phyloP scores from a whole-genome alignment of 2,329 filamentous ascomycete species.

The Fusarium buharicum region DNA sequence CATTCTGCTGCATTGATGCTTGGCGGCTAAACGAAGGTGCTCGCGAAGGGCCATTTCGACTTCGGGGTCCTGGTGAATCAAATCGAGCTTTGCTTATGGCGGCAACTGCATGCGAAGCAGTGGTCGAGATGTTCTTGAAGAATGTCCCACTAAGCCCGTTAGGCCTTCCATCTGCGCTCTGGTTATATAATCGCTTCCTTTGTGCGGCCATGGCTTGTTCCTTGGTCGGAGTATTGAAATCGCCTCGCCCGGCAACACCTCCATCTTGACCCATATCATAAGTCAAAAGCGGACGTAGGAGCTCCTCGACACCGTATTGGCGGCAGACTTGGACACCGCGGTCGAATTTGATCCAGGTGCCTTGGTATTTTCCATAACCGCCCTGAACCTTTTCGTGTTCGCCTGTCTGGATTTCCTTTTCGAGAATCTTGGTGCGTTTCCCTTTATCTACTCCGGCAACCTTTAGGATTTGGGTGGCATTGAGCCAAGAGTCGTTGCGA shows the following conservation, averaged over 20 bases:
- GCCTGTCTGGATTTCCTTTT: constrained; percentile 96
- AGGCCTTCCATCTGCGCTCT: constrained; percentile 70
- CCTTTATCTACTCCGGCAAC: constrained; percentile 97
- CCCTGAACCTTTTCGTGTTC: constrained; percentile 99
- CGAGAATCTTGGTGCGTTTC: constrained; percentile 95
- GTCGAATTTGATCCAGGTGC: constrained; percentile 97
- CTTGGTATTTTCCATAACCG: constrained; percentile 98
- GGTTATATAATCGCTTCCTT: constrained; percentile 89
- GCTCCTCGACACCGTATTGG: constrained; percentile 79
- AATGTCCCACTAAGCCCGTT: constrained; percentile 83
- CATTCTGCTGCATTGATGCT: constrained; percentile 76
- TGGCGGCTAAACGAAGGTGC: constrained; percentile 77
- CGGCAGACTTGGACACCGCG: constrained; percentile 92
- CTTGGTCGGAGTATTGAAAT: constrained; percentile 94
- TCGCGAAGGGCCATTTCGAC: constrained; percentile 70
- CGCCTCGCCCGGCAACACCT: constrained; percentile 74
- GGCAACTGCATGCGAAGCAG: constrained; percentile 90
- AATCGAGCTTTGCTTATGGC: constrained; percentile 97
- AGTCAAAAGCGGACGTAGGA: constrained; percentile 77
- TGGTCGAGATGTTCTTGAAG: constrained; percentile 96
- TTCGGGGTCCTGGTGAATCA: constrained; percentile 82
- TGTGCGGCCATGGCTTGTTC: constrained; percentile 98
- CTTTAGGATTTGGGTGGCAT: constrained; percentile 98
- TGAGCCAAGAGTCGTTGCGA: constrained; percentile 93
- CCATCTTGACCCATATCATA: constrained; percentile 85